A percentile compares a stretch with the other conserved stretches of the same genome.
Evolutionary conservation across 139 green algal genomes (phyloP).

Genomic region (Tetraselmis striata): DNA sequence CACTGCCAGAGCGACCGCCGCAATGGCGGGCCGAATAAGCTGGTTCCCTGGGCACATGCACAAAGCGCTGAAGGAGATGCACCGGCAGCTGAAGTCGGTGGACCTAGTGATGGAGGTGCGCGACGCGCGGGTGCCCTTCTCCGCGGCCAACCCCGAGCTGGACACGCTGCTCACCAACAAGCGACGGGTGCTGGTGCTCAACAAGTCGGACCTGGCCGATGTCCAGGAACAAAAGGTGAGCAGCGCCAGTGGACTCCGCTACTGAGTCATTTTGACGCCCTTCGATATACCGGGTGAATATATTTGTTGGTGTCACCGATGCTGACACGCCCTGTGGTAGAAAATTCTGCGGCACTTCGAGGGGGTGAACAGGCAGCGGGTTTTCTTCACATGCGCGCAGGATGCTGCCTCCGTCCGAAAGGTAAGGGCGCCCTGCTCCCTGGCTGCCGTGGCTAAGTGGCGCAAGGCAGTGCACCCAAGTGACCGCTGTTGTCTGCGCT

Average conservation of each 20-base stretch:
- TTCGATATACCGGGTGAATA: no score
- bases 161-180: constrained; percentile 14
- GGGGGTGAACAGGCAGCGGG: background rate
- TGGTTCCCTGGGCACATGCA: constrained; percentile 37
- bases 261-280: no score
- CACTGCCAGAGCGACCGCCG: no score
- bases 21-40: background rate
- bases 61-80: constrained; percentile 18
- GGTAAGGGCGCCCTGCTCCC: background rate
- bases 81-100: constrained; percentile 19
- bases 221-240: constrained; percentile 2
- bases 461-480: no score
- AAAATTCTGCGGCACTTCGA: background rate
- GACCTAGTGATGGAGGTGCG: constrained; percentile 32
- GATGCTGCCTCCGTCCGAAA: background rate
- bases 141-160: constrained; percentile 19
- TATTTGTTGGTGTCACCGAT: no score
- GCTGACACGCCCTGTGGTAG: background rate
- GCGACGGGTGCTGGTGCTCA: constrained; percentile 25
- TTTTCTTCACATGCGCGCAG: background rate
- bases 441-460: no score
- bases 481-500: no score
- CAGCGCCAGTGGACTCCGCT: no score
- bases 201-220: constrained; percentile 29
- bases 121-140: constrained; percentile 24